These are phyloP conservation scores for Biscogniauxia sp. DNA, from an alignment of 2,329 filamentous ascomycete genomes.

Conservation along the genomic window DNA sequence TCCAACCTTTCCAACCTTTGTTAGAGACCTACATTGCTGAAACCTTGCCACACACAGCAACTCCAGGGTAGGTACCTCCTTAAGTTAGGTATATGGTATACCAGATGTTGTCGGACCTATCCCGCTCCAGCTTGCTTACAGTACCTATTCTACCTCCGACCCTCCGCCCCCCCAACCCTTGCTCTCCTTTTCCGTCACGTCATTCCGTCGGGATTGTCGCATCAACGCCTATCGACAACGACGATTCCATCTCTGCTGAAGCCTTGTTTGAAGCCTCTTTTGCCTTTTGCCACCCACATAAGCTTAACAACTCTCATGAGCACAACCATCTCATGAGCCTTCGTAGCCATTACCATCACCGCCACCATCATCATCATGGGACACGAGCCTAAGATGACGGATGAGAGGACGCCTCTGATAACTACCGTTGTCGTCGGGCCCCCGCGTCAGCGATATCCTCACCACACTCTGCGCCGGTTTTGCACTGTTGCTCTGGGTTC, in stretches of 20 bases:
- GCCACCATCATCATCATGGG: constrained; percentile 7
- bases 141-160: background rate
- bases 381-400: constrained; percentile 35
- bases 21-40: too few species aligned
- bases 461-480: constrained; percentile 61
- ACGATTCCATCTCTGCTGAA: too few species aligned
- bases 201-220: constrained; percentile 7
- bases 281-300: background rate
- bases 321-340: constrained; percentile 1
- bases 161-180: background rate
- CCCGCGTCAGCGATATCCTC: constrained; percentile 53
- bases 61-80: too few species aligned
- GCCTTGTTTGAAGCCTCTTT: background rate
- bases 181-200: background rate
- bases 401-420: constrained; percentile 67
- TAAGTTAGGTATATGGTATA: too few species aligned
- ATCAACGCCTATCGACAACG: background rate
- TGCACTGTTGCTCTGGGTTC: constrained; percentile 62
- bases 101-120: too few species aligned
- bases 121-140: too few species aligned
- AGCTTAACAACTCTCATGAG: background rate
- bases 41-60: too few species aligned
- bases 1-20: too few species aligned
- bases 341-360: background rate
- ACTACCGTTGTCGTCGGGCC: constrained; percentile 57